Conservation (phyloP, 2,329 filamentous ascomycete genomes). For the Claviceps sp. region DNA sequence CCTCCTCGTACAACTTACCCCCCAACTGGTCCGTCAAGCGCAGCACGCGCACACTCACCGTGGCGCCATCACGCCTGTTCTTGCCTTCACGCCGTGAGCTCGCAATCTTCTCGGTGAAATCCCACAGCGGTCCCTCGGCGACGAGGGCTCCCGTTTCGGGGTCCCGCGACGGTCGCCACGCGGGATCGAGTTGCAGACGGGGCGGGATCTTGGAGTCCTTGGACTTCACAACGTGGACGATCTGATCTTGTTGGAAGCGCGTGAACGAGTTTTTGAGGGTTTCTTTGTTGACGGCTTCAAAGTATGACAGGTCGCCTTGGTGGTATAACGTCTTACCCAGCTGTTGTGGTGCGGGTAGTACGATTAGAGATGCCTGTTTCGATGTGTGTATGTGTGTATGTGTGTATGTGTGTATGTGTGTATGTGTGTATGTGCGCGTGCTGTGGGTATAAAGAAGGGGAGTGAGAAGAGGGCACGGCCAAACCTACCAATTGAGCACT, state of each 20-base stretch:
- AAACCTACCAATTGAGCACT: constrained; percentile 60
- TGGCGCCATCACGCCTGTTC: constrained; percentile 86
- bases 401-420: background rate
- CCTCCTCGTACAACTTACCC: constrained; percentile 50
- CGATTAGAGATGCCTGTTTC: background rate
- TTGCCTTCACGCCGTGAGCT: constrained; percentile 79
- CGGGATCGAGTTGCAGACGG: constrained; percentile 54
- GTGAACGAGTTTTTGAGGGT: constrained; percentile 87
- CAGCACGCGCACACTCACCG: constrained; percentile 72
- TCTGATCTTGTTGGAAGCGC: constrained; percentile 81
- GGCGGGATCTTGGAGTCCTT: constrained; percentile 49
- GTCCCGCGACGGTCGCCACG: constrained; percentile 63
- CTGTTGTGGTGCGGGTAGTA: constrained; percentile 24
- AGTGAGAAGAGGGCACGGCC: background rate
- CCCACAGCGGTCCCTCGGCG: constrained; percentile 70
- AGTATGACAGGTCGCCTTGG: constrained; percentile 92
- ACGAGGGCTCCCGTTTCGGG: constrained; percentile 44
- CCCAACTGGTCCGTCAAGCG: constrained; percentile 64
- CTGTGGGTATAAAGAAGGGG: background rate
- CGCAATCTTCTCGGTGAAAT: constrained; percentile 82
- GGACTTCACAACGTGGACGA: constrained; percentile 60
- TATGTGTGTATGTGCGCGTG: background rate
- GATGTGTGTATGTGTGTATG: background rate
- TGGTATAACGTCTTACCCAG: constrained; percentile 95
- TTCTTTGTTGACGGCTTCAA: constrained; percentile 97